Evolutionary conservation across 179 eudicot genomes (phyloP).

Genomic region (Silene coronaria): DNA sequence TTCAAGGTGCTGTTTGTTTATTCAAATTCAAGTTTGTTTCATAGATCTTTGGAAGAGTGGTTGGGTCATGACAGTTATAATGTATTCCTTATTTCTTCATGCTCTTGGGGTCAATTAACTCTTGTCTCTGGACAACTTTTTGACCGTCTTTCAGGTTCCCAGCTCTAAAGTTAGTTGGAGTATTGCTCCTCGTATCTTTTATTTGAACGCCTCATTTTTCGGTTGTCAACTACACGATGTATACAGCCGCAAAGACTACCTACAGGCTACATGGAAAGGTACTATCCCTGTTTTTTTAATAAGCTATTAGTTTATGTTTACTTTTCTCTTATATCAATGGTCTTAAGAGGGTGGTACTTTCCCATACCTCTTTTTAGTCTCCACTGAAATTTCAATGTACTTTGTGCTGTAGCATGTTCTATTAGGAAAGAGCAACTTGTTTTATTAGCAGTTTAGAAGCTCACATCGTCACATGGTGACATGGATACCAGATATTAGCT

Average conservation of each 20-base stretch:
- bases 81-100: background rate
- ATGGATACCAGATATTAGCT: background rate
- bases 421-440: background rate
- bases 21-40: background rate
- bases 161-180: background rate
- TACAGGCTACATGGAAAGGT: background rate
- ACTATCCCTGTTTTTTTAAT: background rate
- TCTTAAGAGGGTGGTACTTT: background rate
- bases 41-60: conserved; percentile 11
- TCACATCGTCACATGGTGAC: background rate
- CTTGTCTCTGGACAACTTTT: background rate
- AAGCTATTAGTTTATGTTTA: no score
- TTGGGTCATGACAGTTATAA: background rate
- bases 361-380: background rate
- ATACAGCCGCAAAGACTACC: background rate
- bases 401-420: background rate
- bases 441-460: background rate
- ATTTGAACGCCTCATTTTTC: no score
- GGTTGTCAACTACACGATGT: background rate
- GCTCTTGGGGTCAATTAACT: conserved; percentile 2
- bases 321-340: background rate
- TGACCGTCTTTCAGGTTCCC: background rate
- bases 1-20: background rate
- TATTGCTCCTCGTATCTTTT: background rate
- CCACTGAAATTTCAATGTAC: background rate